These are phyloP conservation scores for Lasiosphaeria hispida DNA, from an alignment of 495 filamentous ascomycete species.

Conservation along the genomic window DNA sequence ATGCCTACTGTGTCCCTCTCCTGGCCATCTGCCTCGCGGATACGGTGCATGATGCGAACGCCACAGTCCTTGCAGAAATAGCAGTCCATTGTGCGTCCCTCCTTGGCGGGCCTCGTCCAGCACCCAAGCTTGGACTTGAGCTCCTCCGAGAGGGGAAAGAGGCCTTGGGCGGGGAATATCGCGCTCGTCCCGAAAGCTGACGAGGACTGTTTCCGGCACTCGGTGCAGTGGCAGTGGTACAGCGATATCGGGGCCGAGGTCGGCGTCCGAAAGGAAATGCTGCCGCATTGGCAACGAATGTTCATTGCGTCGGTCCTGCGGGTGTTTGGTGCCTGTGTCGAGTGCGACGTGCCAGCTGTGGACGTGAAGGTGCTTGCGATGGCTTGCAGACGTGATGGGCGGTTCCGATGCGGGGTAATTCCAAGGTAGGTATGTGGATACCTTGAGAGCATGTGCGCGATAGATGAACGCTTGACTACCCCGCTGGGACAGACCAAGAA, in stretches of 20 bases:
- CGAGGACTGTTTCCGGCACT: conserved; percentile 57
- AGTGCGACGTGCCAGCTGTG: neutral
- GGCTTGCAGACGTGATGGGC: neutral
- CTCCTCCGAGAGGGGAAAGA: conserved; percentile 49
- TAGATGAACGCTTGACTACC: neutral
- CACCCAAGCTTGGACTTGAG: conserved; percentile 30
- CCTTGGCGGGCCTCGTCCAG: conserved; percentile 41
- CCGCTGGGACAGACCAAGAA: neutral
- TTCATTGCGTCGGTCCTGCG: conserved; percentile 20
- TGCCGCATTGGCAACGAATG: conserved; percentile 52
- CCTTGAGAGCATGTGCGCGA: no score
- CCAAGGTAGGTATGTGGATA: no score
- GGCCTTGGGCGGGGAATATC: conserved; percentile 35
- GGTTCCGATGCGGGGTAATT: no score
- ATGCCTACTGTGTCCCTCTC: conserved; percentile 38
- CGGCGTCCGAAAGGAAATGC: conserved; percentile 48
- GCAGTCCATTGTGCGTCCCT: conserved; percentile 48
- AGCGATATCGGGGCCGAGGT: conserved; percentile 38
- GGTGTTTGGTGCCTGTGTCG: neutral
- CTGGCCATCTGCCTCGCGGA: conserved; percentile 36
- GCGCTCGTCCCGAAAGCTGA: conserved; percentile 59
- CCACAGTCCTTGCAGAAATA: conserved; percentile 53
- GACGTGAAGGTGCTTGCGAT: neutral
- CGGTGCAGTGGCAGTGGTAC: conserved; percentile 60
- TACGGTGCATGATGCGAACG: conserved; percentile 48